Evolutionary conservation across 768 basidiomycete species (phyloP), one percentile per base, ranked within the genome.

Genomic region (Russula brevipes): DNA sequence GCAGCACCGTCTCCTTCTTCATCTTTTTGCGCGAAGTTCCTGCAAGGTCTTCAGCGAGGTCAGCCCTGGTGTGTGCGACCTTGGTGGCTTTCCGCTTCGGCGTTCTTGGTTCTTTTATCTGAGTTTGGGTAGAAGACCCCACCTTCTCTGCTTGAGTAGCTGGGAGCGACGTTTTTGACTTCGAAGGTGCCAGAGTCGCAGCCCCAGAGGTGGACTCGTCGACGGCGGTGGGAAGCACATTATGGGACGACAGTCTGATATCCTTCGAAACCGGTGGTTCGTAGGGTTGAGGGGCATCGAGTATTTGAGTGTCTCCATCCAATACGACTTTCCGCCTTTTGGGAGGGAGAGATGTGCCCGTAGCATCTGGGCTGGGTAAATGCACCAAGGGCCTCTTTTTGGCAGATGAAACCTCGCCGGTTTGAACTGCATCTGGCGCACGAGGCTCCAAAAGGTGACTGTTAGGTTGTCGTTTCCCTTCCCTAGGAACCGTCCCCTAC

Each of bases 241-340:
- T 17, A 19, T 24, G 16, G 16, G 45, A 5, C 9, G 44, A 41
- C 9, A 45, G 31, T 24, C 45, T 38, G 38, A 12, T 10, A 39
- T 47, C 31, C 33, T 63, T 46, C 38, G 19, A 59, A 1, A 45
- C 14, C 19, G 24, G 38, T 42, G 41, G 45, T 35, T 54, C 45
- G 31, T 49, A 11, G 19, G 39, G 24, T 41, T 31, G 45, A 49
- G 35, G 4, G 35, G 5, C 14, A 8, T 12, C n/a, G 6, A 33
- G 24, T 30, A 42, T 31, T 30, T 17, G 46, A 11, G 9, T 30
- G 45, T 58, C 38, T 38, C 44, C 35, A 5, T 45, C 19, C 35
- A 58, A 61, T 8, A 47, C 12, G 30, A 67, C 57, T 38, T 59
- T 67, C 35, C 38, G 64, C 64, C 14, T 61, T 47, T 67, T 61